These are phyloP conservation scores for Mucor indicus DNA, from an alignment of 371 early-diverging fungal genomes.

Conservation along the genomic window DNA sequence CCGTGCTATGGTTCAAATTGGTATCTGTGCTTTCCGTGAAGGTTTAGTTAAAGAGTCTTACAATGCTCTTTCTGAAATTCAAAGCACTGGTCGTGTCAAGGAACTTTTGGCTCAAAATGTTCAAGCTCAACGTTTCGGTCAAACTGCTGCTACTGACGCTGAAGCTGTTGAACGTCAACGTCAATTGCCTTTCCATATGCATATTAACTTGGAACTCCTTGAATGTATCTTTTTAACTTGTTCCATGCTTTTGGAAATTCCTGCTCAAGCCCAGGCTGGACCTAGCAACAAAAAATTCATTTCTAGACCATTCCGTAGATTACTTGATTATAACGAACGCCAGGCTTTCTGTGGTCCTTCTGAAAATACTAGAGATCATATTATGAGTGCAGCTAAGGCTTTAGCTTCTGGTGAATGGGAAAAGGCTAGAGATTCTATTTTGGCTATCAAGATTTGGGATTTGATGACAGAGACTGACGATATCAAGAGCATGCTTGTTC, in stretches of 20 bases:
- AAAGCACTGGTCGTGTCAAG: slow-evolving; percentile 83
- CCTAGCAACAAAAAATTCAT: slow-evolving; percentile 72
- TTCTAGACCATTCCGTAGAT: slow-evolving; percentile 89
- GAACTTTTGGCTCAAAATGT: slow-evolving; percentile 95
- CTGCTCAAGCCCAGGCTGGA: slow-evolving; percentile 77
- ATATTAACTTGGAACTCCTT: slow-evolving; percentile 96
- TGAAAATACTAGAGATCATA: slow-evolving; percentile 96
- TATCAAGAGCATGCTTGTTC: slow-evolving; percentile 87
- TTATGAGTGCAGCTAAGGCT: slow-evolving; percentile 95
- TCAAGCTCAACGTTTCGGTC: slow-evolving; percentile 69
- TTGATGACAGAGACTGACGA: slow-evolving; percentile 75
- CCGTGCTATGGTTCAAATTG: slow-evolving; percentile 94
- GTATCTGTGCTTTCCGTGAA: slow-evolving; percentile 94
- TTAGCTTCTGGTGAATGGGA: slow-evolving; percentile 94
- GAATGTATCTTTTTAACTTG: slow-evolving; percentile 95
- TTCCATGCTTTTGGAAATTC: slow-evolving; percentile 96
- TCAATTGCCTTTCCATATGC: slow-evolving; percentile 98
- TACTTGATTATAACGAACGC: slow-evolving; percentile 93
- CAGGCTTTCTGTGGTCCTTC: slow-evolving; percentile 96
- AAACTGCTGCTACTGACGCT: slow-evolving; percentile 67
- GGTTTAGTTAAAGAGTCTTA: slow-evolving; percentile 90
- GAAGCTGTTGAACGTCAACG: slow-evolving; percentile 91
- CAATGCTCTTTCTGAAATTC: slow-evolving; percentile 86
- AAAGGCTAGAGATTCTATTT: slow-evolving; percentile 76
- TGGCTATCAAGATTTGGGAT: slow-evolving; percentile 94